Evolutionary conservation across 208 protist genomes (phyloP).

Genomic region (Herpetomonas tarakana): DNA sequence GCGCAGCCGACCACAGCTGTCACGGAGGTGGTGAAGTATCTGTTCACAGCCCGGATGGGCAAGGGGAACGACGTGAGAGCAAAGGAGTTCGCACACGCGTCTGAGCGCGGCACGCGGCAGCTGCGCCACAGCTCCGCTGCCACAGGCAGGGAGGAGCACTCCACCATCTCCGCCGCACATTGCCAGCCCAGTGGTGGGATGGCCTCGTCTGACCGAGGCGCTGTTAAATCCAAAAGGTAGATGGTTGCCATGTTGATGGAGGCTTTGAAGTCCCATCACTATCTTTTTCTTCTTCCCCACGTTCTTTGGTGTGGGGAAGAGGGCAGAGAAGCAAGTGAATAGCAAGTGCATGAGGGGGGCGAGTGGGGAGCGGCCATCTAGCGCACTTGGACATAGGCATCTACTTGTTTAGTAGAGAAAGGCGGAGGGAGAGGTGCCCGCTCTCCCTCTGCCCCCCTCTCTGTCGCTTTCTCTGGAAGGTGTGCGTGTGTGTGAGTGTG

Average conservation of each 20-base stretch:
- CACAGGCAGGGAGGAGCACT: constrained; percentile 17
- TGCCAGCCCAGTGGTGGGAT: constrained; percentile 19
- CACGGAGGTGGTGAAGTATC: constrained; percentile 2
- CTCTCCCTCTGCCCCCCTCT: no score
- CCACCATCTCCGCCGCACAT: constrained; percentile 25
- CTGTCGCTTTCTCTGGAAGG: no score
- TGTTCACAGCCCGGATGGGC: neutral
- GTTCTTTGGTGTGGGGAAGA: neutral
- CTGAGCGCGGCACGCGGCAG: no score
- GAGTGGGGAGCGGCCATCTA: no score
- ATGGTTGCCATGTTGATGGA: constrained; percentile 19
- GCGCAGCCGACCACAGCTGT: neutral
- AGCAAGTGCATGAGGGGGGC: no score
- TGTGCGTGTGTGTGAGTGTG: no score
- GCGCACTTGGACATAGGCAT: no score
- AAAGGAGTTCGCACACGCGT: no score
- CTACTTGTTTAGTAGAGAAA: no score
- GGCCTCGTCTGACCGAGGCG: neutral
- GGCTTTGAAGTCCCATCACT: neutral
- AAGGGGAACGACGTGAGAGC: neutral
- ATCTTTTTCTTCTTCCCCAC: neutral
- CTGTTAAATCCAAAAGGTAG: constrained; percentile 28
- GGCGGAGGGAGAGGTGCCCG: no score
- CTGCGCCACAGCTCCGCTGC: constrained; percentile 11
- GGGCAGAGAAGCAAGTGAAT: neutral